Percentiles rank a stretch among this genome's conserved stretches.
Evolutionary conservation across 164 flowering plant species (phyloP).

Genomic region (Sedum album): DNA sequence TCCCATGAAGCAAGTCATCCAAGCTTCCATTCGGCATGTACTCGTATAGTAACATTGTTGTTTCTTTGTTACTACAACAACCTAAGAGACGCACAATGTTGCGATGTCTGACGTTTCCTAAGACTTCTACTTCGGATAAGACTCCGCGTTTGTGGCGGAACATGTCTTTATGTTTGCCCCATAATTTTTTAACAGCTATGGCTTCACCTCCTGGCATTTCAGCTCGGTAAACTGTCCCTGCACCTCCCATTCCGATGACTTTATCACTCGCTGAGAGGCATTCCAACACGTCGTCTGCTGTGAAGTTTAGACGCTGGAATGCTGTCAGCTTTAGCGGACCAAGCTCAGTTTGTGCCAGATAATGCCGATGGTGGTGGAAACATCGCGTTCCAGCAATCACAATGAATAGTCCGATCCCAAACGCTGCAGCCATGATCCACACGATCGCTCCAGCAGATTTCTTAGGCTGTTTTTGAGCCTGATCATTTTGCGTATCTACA

Average conservation of each 20-base stretch:
- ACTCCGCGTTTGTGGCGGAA: conserved; percentile 52
- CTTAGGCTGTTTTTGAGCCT: conserved; percentile 26
- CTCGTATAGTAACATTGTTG: conserved; percentile 80
- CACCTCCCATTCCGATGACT: conserved; percentile 82
- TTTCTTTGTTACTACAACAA: conserved; percentile 76
- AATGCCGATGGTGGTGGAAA: conserved; percentile 25
- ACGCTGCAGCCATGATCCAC: conserved; percentile 77
- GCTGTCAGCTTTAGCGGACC: conserved; percentile 87
- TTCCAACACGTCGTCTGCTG: conserved; percentile 76
- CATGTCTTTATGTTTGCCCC: conserved; percentile 74
- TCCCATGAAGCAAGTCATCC: conserved; percentile 74
- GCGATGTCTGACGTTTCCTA: conserved; percentile 87
- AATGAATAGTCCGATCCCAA: conserved; percentile 54
- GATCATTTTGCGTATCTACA: conserved; percentile 7
- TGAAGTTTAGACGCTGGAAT: conserved; percentile 81
- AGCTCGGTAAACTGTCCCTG: conserved; percentile 85
- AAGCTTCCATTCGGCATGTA: conserved; percentile 95
- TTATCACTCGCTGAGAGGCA: conserved; percentile 52
- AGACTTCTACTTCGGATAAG: conserved; percentile 85
- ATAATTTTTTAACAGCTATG: conserved; percentile 88
- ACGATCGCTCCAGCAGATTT: conserved; percentile 60
- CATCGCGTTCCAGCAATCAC: conserved; percentile 58
- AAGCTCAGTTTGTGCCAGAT: conserved; percentile 11
- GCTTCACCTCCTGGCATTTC: conserved; percentile 92
- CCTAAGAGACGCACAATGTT: conserved; percentile 89